Base-by-base conservation (phyloP, 371 early-diverging fungal species). In the Dinochytrium kinnereticum region DNA sequence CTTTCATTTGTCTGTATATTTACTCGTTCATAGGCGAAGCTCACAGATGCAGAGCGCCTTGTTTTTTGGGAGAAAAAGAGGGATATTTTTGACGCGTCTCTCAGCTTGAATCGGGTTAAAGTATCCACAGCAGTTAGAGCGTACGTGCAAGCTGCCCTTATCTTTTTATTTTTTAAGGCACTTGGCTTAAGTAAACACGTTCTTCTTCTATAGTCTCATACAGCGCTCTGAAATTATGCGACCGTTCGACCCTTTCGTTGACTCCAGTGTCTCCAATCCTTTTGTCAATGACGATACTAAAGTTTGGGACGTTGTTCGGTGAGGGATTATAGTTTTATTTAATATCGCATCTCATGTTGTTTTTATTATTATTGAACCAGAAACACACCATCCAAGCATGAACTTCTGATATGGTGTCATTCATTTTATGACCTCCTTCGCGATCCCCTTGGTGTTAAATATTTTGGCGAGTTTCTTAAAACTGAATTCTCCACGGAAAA, bases 361-460 rank as follows among this genome's bases (percentile, higher is more conserved):
- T 30, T 66, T 28, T 36, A 61, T 61, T 2, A 61, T 19, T 61
- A 36, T 3, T 38, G 2, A 24, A 40, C 24, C 37, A 75, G 67
- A 64, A 68, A 40, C 65, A 33, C 21, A 24, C 72, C 76, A 33
- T 21, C 69, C 28, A 66, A 36, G 33, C 40, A 33, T 28, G 76
- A 76, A 38, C 53, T 76, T 37, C 44, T 65, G 26, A 15, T 83
- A n/a, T 83, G 83, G 83, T 71, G 75, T 31, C 36, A 44, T 21
- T 76, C 79, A 30, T 70, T 80, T 26, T 26, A 50, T 24, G 75
- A 83, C 21, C 74, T 83, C 31, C 44, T 83, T 37, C 24, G 64
- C 0, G 80, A 80, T 55, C 79, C 83, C 0, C 69, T 80, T n/a
- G 83, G 83, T 49, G 68, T 80, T 2, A 66, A 70, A 36, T 50